A percentile compares a stretch with the other conserved stretches of the same genome.
These are phyloP conservation scores for Tagetes patula DNA, from an alignment of 129 eudicot genomes.

Conservation along the genomic window DNA sequence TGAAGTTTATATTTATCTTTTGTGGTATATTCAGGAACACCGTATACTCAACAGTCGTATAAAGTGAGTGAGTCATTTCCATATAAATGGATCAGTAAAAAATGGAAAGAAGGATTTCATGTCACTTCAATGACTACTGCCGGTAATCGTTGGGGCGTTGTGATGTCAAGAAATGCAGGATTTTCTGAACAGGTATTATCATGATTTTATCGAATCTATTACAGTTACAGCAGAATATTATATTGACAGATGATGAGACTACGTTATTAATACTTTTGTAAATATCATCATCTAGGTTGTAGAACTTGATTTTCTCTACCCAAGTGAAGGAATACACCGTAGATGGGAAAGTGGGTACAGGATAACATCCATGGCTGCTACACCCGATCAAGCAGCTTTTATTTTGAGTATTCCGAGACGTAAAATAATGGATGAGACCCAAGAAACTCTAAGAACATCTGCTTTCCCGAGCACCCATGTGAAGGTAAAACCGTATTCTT, in stretches of 20 bases:
- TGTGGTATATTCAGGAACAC: slow-evolving; percentile 54
- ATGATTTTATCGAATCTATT: background rate
- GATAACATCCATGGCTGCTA: slow-evolving; percentile 98
- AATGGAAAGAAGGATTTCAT: slow-evolving; percentile 99
- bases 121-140: slow-evolving; percentile 99
- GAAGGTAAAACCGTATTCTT: slow-evolving; percentile 43
- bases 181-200: slow-evolving; percentile 75
- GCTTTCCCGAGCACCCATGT: slow-evolving; percentile 98
- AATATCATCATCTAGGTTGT: slow-evolving; percentile 56
- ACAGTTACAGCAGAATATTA: background rate
- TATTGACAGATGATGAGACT: background rate
- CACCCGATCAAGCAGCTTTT: slow-evolving; percentile 94
- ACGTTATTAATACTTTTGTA: background rate
- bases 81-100: slow-evolving; percentile 94
- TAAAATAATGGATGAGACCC: slow-evolving; percentile 90
- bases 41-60: slow-evolving; percentile 91
- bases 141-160: slow-evolving; percentile 98
- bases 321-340: slow-evolving; percentile 97
- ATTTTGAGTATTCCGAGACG: slow-evolving; percentile 89
- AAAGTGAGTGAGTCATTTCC: slow-evolving; percentile 99
- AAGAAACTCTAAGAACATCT: slow-evolving; percentile 94
- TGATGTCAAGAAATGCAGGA: slow-evolving; percentile 94
- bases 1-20: background rate
- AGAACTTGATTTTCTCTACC: slow-evolving; percentile 97
- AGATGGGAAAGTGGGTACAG: slow-evolving; percentile 98